Conservation (phyloP, 192 early-diverging fungal genomes). For the Bifiguratus adelaidae region DNA sequence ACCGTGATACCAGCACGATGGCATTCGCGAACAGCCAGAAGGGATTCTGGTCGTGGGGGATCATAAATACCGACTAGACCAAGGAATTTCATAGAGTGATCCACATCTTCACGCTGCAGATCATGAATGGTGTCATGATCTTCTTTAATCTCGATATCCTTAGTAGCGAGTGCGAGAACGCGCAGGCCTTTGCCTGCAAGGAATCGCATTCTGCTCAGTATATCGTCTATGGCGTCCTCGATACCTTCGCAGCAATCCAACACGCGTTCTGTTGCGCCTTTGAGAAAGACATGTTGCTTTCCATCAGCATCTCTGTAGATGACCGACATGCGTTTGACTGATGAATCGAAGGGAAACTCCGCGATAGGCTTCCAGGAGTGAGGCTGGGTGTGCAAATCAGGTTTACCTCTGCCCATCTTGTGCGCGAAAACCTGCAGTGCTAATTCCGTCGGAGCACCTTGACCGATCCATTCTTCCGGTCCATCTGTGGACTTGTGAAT, state of each 20-base stretch:
- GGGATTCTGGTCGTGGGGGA: conserved; percentile 77
- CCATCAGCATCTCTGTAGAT: conserved; percentile 33
- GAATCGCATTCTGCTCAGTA: conserved; percentile 11
- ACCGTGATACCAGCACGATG: conserved; percentile 91
- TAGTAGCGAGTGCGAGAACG: conserved; percentile 80
- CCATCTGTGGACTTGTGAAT: conserved; percentile 37
- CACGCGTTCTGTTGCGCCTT: conserved; percentile 90
- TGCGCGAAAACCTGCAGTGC: conserved; percentile 80
- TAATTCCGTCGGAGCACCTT: conserved; percentile 91
- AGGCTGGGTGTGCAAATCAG: too few species aligned
- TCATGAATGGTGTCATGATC: conserved; percentile 15
- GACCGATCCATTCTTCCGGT: conserved; percentile 58
- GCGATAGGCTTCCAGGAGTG: conserved; percentile 39
- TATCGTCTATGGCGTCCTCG: conserved; percentile 25
- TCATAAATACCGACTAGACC: conserved; percentile 92
- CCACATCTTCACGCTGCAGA: conserved; percentile 33
- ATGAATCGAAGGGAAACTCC: conserved; percentile 67
- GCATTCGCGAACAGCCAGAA: conserved; percentile 71
- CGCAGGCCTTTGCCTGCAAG: conserved; percentile 80
- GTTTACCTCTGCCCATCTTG: conserved; percentile 67
- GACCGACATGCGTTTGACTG: conserved; percentile 87
- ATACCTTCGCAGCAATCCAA: conserved; percentile 53
- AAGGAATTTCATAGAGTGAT: conserved; percentile 71
- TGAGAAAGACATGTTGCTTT: conserved; percentile 53
- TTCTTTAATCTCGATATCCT: conserved; percentile 32